A percentile compares a stretch with the other conserved stretches of the same genome.
These are phyloP conservation scores for Lactarius akahatsu DNA, from an alignment of 768 basidiomycete species.

Conservation along the genomic window DNA sequence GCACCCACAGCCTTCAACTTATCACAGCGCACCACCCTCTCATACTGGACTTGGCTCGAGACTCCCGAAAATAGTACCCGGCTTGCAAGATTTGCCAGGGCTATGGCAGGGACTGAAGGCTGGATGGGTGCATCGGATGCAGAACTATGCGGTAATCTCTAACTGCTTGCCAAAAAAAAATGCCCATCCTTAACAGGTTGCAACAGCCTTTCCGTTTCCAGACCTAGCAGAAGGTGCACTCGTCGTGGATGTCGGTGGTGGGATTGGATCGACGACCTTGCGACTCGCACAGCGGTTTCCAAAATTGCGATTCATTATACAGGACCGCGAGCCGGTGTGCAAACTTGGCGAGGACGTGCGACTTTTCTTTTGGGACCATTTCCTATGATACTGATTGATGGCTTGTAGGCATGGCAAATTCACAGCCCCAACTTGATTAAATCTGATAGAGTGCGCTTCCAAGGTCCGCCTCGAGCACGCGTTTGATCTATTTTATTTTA, in stretches of 20 bases:
- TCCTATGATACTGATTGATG: not conserved
- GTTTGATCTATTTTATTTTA: not conserved
- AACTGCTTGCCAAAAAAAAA: not conserved
- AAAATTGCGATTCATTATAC: conserved; percentile 53
- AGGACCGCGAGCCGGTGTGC: conserved; percentile 57
- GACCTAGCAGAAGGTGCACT: conserved; percentile 49
- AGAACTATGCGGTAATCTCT: conserved; percentile 31
- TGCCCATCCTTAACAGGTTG: conserved; percentile 14
- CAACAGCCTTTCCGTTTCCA: conserved; percentile 58
- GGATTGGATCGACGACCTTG: conserved; percentile 56
- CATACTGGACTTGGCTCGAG: conserved; percentile 75
- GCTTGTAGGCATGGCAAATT: conserved; percentile 28
- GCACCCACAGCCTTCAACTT: conserved; percentile 64
- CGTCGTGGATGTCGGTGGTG: conserved; percentile 70
- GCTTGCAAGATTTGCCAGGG: conserved; percentile 68
- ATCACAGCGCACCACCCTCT: conserved; percentile 54
- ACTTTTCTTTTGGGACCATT: conserved; percentile 1
- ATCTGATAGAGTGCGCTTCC: conserved; percentile 28
- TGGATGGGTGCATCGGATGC: conserved; percentile 59
- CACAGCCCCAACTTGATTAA: conserved; percentile 27
- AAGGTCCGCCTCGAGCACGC: conserved; percentile 22
- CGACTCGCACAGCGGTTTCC: conserved; percentile 43
- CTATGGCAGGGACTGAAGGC: conserved; percentile 69
- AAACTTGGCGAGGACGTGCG: conserved; percentile 44
- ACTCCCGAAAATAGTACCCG: conserved; percentile 46